These are phyloP conservation scores for Eragrostis nindensis DNA, from an alignment of 176 grass and related monocot species.

Conservation along the genomic window DNA sequence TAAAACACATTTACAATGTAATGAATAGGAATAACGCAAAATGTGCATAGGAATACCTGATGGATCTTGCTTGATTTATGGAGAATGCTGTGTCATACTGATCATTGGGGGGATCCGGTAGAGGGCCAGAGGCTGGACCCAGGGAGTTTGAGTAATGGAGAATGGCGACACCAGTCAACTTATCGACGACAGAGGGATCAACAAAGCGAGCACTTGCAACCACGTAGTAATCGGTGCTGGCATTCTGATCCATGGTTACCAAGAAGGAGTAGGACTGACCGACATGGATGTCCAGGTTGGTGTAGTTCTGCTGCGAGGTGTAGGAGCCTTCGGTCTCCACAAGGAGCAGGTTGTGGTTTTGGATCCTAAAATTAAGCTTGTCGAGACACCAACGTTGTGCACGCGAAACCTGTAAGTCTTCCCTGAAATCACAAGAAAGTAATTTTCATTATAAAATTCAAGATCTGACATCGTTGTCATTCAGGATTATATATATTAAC, in stretches of 20 bases:
- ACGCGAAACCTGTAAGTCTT: conserved; percentile 88
- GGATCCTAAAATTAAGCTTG: conserved; percentile 92
- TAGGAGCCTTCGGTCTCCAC: conserved; percentile 96
- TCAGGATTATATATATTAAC: not conserved
- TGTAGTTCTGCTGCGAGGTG: conserved; percentile 92
- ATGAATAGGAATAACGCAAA: not conserved
- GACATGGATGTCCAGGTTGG: conserved; percentile 95
- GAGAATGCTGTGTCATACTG: conserved; percentile 80
- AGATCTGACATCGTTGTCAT: not conserved
- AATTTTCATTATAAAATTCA: not conserved
- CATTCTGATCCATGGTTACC: conserved; percentile 94
- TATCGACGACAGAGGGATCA: conserved; percentile 47
- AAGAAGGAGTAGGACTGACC: conserved; percentile 90
- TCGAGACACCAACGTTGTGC: conserved; percentile 84
- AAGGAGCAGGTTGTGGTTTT: conserved; percentile 76
- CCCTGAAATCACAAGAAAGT: conserved; percentile 49
- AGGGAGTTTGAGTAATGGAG: conserved; percentile 94
- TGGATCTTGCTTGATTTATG: conserved; percentile 95
- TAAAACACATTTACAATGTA: not conserved
- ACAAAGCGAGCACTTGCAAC: conserved; percentile 78
- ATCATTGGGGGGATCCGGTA: conserved; percentile 78
- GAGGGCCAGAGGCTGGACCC: conserved; percentile 69
- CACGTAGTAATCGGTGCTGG: conserved; percentile 80
- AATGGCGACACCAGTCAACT: conserved; percentile 69
- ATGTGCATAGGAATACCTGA: conserved; percentile 53